A percentile compares a stretch with the other conserved stretches of the same genome.
These are phyloP conservation scores for Lophium mytilinum DNA, from an alignment of 495 filamentous ascomycete genomes.

Conservation along the genomic window DNA sequence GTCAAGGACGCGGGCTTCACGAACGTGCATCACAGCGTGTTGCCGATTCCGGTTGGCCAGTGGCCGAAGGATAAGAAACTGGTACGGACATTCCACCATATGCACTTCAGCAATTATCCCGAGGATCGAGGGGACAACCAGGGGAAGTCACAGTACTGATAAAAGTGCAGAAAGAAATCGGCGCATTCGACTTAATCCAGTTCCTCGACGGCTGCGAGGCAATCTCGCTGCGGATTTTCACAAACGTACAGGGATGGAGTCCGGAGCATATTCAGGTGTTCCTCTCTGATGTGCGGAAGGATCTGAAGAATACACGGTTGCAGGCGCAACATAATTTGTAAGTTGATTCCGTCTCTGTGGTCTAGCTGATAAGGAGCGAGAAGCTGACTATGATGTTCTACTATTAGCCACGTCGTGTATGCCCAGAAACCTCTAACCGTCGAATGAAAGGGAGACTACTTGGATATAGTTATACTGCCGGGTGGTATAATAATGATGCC, in stretches of 20 bases:
- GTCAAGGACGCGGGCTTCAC: constrained; percentile 32
- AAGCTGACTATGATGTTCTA: background rate
- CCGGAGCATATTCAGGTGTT: constrained; percentile 46
- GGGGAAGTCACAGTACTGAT: background rate
- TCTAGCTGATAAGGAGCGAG: background rate
- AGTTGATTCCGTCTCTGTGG: background rate
- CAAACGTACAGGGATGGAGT: constrained; percentile 46
- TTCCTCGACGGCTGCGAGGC: constrained; percentile 40
- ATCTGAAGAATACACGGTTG: constrained; percentile 42
- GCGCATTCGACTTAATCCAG: constrained; percentile 24
- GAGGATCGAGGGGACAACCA: background rate
- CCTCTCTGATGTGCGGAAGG: constrained; percentile 45
- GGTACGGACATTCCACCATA: background rate
- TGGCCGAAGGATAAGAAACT: constrained; percentile 28
- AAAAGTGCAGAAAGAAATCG: constrained; percentile 18
- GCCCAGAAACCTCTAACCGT: constrained; percentile 18
- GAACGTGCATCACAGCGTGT: constrained; percentile 29
- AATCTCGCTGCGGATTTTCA: constrained; percentile 41
- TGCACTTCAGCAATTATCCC: background rate
- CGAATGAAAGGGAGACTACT: background rate
- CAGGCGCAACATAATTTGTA: constrained; percentile 33
- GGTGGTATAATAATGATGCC: too few species aligned
- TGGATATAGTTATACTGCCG: too few species aligned
- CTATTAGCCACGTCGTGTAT: constrained; percentile 6
- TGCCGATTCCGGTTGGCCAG: constrained; percentile 22